These are phyloP conservation scores for Dalbergia cochinchinensis DNA, from an alignment of 306 rosid species.

Conservation along the genomic window DNA sequence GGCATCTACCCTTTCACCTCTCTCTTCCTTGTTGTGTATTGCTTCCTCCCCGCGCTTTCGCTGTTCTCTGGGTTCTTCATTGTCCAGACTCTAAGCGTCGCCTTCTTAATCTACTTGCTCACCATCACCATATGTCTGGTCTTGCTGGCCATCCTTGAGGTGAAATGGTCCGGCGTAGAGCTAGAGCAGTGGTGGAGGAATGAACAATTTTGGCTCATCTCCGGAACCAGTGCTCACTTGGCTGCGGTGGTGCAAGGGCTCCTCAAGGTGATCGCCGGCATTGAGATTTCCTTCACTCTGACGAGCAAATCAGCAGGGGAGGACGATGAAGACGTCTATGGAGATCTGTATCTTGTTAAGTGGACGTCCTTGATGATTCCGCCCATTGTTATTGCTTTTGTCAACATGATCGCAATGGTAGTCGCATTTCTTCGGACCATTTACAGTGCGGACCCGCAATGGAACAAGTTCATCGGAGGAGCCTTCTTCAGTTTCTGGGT, in stretches of 20 bases:
- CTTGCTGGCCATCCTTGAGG: conserved; percentile 50
- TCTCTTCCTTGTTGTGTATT: conserved; percentile 57
- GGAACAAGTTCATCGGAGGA: conserved; percentile 66
- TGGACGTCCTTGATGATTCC: conserved; percentile 64
- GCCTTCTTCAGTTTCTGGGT: conserved; percentile 68
- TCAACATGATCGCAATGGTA: conserved; percentile 52
- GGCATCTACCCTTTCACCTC: conserved; percentile 69
- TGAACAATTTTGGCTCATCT: conserved; percentile 66
- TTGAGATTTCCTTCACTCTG: conserved; percentile 63
- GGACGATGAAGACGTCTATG: conserved; percentile 49
- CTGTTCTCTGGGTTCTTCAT: conserved; percentile 58
- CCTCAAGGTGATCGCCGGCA: conserved; percentile 60
- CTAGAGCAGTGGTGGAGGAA: conserved; percentile 71
- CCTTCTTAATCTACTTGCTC: conserved; percentile 60
- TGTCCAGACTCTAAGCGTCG: conserved; percentile 52
- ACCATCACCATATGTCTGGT: conserved; percentile 55
- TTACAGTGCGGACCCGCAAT: conserved; percentile 48
- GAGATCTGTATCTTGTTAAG: conserved; percentile 62
- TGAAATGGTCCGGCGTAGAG: conserved; percentile 59
- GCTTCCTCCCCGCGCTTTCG: conserved; percentile 68
- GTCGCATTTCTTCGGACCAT: conserved; percentile 55
- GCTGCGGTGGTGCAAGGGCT: conserved; percentile 65
- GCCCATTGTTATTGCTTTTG: conserved; percentile 59
- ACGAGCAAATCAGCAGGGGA: conserved; percentile 55
- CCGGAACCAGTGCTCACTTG: conserved; percentile 64